Evolutionary conservation across 2,329 filamentous ascomycete genomes (phyloP).

Genomic region (Cladosporium sp.): DNA sequence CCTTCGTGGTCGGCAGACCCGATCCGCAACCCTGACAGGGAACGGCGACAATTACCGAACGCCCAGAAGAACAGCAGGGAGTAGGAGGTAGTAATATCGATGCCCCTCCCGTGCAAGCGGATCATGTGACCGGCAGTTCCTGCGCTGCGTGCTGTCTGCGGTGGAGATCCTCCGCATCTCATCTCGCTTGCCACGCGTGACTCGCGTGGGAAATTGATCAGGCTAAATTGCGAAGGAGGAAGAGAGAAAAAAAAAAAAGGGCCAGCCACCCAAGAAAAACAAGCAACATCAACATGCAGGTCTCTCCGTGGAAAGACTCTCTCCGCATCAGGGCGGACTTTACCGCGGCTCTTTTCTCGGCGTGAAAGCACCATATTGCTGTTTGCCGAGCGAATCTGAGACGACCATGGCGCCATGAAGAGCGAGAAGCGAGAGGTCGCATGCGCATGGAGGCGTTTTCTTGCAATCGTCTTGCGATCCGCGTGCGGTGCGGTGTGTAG

Average conservation of each 20-base stretch:
- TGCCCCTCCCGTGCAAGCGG: not conserved
- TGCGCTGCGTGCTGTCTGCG: too few species aligned
- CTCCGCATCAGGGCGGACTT: too few species aligned
- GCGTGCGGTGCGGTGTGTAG: not conserved
- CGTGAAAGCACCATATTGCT: not conserved
- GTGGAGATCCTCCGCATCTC: slow-evolving; percentile 4
- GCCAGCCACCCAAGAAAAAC: not conserved
- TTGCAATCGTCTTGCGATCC: not conserved
- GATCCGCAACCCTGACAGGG: too few species aligned
- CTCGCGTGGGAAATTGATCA: slow-evolving; percentile 10
- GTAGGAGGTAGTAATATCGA: too few species aligned
- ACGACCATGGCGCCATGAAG: not conserved
- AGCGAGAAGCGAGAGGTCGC: too few species aligned
- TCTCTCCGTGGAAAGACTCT: too few species aligned
- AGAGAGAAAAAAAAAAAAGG: too few species aligned
- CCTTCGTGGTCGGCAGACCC: too few species aligned
- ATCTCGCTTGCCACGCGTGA: slow-evolving; percentile 11
- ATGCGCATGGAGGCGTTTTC: not conserved
- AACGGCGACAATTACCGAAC: too few species aligned
- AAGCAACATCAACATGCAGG: not conserved
- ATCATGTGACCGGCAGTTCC: not conserved
- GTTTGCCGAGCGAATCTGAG: not conserved
- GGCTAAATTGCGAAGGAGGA: not conserved
- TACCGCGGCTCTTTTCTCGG: too few species aligned
- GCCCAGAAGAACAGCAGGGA: too few species aligned